Percentiles rank a stretch among this genome's conserved stretches.
Evolutionary conservation across 352 stramenopile genomes (phyloP).

Genomic region (Phytophthora sp.): DNA sequence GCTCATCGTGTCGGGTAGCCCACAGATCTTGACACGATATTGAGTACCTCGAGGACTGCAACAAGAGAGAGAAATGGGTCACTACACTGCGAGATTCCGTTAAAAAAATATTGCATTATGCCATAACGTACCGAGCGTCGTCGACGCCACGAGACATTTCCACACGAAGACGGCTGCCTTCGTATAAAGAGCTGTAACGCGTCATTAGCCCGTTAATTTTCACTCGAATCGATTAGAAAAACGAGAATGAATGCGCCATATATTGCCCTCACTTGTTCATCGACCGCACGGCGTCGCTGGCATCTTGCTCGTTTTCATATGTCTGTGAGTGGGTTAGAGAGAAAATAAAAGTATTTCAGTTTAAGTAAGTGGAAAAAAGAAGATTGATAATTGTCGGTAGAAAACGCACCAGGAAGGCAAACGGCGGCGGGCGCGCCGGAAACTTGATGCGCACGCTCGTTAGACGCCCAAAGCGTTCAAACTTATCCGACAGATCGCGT

Average conservation of each 20-base stretch:
- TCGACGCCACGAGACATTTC: constrained; percentile 54
- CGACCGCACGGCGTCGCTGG: constrained; percentile 54
- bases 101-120: not conserved
- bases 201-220: not conserved
- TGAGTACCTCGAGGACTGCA: constrained; percentile 52
- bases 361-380: not conserved
- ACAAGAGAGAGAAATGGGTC: constrained; percentile 5
- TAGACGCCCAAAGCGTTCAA: constrained; percentile 59
- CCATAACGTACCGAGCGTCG: constrained; percentile 25
- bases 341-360: not conserved
- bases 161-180: constrained; percentile 51
- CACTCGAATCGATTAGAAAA: not conserved
- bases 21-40: constrained; percentile 56
- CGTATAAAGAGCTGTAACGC: constrained; percentile 31
- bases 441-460: constrained; percentile 61
- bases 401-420: constrained; percentile 67
- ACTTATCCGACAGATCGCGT: constrained; percentile 59
- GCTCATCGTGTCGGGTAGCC: constrained; percentile 53
- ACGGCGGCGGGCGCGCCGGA: constrained; percentile 45
- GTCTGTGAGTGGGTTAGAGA: constrained; percentile 42
- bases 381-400: not conserved
- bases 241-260: not conserved
- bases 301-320: constrained; percentile 63
- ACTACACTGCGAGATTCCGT: not conserved
- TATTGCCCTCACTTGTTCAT: constrained; percentile 58